Conservation (phyloP, 176 grass and related monocot species). For the Aechmea fasciata region DNA sequence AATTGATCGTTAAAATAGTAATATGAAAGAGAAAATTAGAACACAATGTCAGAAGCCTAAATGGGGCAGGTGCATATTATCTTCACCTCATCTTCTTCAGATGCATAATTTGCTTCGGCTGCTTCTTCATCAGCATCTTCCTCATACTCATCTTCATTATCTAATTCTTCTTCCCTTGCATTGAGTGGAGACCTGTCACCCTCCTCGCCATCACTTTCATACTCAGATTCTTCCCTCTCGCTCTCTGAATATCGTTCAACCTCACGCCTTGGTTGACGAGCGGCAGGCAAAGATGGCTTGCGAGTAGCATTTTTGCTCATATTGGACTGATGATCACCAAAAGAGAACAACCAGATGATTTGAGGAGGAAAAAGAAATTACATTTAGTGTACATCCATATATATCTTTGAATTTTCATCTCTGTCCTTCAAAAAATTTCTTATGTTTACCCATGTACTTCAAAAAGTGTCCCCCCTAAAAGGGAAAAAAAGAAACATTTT, state of each 20-base stretch:
- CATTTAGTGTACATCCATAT: conserved; percentile 6
- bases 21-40: not conserved
- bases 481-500: no score
- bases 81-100: conserved; percentile 75
- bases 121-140: conserved; percentile 61
- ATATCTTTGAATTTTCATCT: not conserved
- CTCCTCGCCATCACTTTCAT: conserved; percentile 92
- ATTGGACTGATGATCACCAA: conserved; percentile 43
- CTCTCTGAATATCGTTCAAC: conserved; percentile 64
- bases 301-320: conserved; percentile 39
- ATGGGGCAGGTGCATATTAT: not conserved
- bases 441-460: no score
- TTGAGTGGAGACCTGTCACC: conserved; percentile 51
- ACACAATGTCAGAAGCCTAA: not conserved
- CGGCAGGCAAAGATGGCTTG: conserved; percentile 45
- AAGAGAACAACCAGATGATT: conserved; percentile 7
- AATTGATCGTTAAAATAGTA: not conserved
- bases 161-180: conserved; percentile 61
- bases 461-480: no score
- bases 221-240: conserved; percentile 76
- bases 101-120: conserved; percentile 32
- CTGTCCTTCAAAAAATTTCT: no score
- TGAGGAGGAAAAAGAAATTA: conserved; percentile 3
- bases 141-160: conserved; percentile 85
- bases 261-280: conserved; percentile 35